phyloP scores from a whole-genome alignment of 352 stramenopile genomes.

The Globisporangium polare region DNA sequence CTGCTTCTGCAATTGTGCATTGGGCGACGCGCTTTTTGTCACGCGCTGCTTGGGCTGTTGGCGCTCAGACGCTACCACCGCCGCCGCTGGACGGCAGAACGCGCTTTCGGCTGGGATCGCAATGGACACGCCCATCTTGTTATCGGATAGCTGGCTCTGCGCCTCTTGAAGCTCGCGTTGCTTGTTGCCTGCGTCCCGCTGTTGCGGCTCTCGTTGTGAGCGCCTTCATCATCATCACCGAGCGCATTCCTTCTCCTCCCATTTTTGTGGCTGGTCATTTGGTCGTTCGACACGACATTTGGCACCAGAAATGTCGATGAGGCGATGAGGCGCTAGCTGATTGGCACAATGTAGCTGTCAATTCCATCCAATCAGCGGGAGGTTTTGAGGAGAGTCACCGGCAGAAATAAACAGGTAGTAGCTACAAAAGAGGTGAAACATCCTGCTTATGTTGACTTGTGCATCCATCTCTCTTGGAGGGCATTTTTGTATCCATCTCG shows the following conservation, averaged over 20 bases:
- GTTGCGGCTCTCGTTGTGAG: conserved; percentile 7
- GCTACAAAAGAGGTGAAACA: too few relatives aligned
- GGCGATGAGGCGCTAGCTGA: neutral
- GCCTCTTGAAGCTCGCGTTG: conserved; percentile 2
- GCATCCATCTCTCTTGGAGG: too few relatives aligned
- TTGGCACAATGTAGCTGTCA: neutral
- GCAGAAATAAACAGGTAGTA: neutral
- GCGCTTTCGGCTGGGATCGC: conserved; percentile 11
- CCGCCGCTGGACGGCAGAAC: neutral
- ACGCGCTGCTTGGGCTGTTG: neutral
- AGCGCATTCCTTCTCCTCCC: neutral
- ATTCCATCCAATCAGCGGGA: neutral
- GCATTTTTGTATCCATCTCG: too few relatives aligned
- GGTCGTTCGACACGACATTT: neutral
- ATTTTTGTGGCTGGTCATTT: neutral
- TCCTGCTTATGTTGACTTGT: too few relatives aligned
- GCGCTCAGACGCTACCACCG: neutral
- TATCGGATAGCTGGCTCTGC: neutral
- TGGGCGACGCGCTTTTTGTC: neutral
- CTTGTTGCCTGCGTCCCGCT: neutral
- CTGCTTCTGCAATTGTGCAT: neutral
- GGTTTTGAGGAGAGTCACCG: neutral
- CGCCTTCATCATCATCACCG: neutral
- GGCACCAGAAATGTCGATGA: neutral
- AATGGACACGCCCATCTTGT: conserved; percentile 7